Conservation (phyloP, 352 stramenopile species). For the Globisporangium spinosum region DNA sequence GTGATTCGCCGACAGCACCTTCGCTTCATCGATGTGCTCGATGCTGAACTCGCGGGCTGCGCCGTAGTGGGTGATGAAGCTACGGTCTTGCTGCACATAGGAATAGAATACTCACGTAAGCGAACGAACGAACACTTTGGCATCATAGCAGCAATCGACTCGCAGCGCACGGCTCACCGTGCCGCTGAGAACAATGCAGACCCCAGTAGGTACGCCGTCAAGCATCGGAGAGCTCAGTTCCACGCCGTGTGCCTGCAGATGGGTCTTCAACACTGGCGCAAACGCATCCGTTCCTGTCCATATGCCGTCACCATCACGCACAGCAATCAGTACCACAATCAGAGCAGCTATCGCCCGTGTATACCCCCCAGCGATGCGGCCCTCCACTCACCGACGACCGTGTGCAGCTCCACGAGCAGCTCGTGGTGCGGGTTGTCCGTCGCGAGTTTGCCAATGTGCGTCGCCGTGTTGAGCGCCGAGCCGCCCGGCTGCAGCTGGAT, state of each 20-base stretch:
- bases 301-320: background rate
- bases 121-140: background rate
- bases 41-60: constrained; percentile 55
- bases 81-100: constrained; percentile 52
- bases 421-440: constrained; percentile 21
- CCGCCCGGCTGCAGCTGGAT: constrained; percentile 78
- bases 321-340: background rate
- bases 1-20: constrained; percentile 54
- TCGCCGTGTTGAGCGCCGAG: constrained; percentile 82
- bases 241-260: constrained; percentile 39
- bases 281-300: constrained; percentile 43
- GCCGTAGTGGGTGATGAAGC: constrained; percentile 83
- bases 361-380: background rate
- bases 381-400: constrained; percentile 37
- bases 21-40: constrained; percentile 64
- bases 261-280: constrained; percentile 37
- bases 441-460: constrained; percentile 64
- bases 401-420: constrained; percentile 52
- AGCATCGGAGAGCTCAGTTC: constrained; percentile 42
- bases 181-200: constrained; percentile 78
- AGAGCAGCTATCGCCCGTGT: background rate
- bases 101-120: background rate
- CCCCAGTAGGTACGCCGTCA: constrained; percentile 43
- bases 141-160: background rate
- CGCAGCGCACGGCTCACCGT: constrained; percentile 26